Percentiles rank a stretch among this genome's conserved stretches.
Conservation (phyloP, 2,329 filamentous ascomycete species). For the Alternaria conjuncta region DNA sequence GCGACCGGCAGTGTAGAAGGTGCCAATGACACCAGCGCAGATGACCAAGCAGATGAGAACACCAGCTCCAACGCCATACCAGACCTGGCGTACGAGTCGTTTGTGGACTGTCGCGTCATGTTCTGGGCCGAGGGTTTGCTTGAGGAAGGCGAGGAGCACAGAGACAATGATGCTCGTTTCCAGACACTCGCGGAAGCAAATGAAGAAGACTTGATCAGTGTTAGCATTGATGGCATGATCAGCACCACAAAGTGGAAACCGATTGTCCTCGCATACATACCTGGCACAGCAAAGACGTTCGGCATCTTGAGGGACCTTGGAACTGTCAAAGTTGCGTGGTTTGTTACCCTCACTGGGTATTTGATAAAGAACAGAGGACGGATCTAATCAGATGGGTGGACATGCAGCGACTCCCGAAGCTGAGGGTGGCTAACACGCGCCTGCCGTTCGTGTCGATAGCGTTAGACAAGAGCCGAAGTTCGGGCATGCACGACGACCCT, state of each 20-base stretch:
- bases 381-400: slow-evolving; percentile 34
- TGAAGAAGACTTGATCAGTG: slow-evolving; percentile 72
- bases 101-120: slow-evolving; percentile 70
- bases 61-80: slow-evolving; percentile 69
- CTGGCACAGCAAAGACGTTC: slow-evolving; percentile 75
- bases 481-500: slow-evolving; percentile 10
- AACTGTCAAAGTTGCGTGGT: slow-evolving; percentile 1
- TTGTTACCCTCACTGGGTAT: not conserved
- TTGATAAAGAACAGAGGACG: slow-evolving; percentile 11
- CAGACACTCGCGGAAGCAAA: slow-evolving; percentile 84
- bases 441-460: slow-evolving; percentile 5
- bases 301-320: slow-evolving; percentile 54
- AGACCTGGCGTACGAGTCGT: slow-evolving; percentile 70
- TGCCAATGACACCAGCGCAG: slow-evolving; percentile 70
- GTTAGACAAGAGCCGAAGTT: slow-evolving; percentile 18
- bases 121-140: slow-evolving; percentile 75
- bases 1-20: slow-evolving; percentile 71
- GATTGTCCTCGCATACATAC: slow-evolving; percentile 40
- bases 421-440: not conserved
- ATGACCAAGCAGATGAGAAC: slow-evolving; percentile 70
- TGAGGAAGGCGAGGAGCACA: slow-evolving; percentile 83
- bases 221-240: not conserved
- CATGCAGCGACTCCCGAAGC: not conserved
- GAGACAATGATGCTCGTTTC: slow-evolving; percentile 87
- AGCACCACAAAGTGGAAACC: not conserved